Conservation (phyloP, 2,329 filamentous ascomycete genomes). For the Fusarium vanettenii region DNA sequence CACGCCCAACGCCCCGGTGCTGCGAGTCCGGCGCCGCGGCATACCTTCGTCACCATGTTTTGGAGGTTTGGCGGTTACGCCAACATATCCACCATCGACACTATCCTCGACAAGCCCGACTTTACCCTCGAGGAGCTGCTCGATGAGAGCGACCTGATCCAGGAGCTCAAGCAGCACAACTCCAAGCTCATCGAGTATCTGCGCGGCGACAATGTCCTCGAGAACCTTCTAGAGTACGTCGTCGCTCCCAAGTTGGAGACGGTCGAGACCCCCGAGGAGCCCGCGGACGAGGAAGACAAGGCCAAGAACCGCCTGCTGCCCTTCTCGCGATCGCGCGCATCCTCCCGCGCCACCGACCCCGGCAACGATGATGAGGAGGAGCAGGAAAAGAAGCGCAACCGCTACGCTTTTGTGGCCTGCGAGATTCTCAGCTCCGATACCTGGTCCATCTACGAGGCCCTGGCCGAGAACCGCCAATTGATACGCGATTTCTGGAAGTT, state of each 20-base stretch:
- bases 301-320: conserved; percentile 56
- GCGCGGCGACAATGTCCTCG: conserved; percentile 85
- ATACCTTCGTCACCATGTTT: conserved; percentile 81
- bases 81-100: conserved; percentile 96
- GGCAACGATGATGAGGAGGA: conserved; percentile 73
- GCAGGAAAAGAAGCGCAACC: conserved; percentile 89
- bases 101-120: conserved; percentile 95
- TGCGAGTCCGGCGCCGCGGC: conserved; percentile 49
- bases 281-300: conserved; percentile 64
- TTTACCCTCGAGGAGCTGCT: conserved; percentile 95
- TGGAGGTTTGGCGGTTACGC: conserved; percentile 99
- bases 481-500: conserved; percentile 93
- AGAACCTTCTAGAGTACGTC: conserved; percentile 90
- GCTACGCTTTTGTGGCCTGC: conserved; percentile 92
- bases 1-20: conserved; percentile 44
- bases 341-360: conserved; percentile 61
- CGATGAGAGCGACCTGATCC: conserved; percentile 94
- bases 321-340: conserved; percentile 65
- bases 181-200: conserved; percentile 97
- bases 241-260: conserved; percentile 78
- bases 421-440: conserved; percentile 96
- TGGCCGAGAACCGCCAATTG: conserved; percentile 85
- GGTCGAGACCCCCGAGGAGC: conserved; percentile 62
- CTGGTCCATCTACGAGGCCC: conserved; percentile 94
- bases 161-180: conserved; percentile 98